Conservation (phyloP, 176 grass and related monocot species). For the Aechmea fasciata region DNA sequence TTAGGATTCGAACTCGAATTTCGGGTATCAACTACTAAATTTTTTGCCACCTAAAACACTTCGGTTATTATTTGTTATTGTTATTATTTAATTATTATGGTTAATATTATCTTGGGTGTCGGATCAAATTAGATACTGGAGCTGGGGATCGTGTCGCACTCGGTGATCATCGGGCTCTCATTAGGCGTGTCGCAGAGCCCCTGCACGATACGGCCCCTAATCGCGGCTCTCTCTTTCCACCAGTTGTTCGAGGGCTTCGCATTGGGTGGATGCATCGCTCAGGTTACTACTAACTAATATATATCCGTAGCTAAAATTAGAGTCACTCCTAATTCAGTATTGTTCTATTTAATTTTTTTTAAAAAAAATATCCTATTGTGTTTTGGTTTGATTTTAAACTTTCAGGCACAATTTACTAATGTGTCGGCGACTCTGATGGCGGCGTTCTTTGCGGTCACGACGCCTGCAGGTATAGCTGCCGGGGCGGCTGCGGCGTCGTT, state of each 20-base stretch:
- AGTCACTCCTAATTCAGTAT: too few relatives aligned
- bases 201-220: constrained; percentile 57
- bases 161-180: constrained; percentile 57
- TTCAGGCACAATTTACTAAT: constrained; percentile 47
- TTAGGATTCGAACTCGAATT: too few relatives aligned
- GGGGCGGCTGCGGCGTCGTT: constrained; percentile 55
- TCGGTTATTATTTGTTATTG: neutral
- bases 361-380: too few relatives aligned
- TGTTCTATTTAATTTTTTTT: too few relatives aligned
- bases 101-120: neutral
- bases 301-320: too few relatives aligned
- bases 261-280: constrained; percentile 57
- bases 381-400: neutral
- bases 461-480: constrained; percentile 59
- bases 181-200: constrained; percentile 55
- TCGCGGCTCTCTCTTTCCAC: constrained; percentile 67
- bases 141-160: constrained; percentile 73
- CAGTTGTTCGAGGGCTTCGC: constrained; percentile 80
- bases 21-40: too few relatives aligned
- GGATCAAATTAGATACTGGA: constrained; percentile 37
- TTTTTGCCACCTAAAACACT: too few relatives aligned
- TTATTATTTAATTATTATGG: too few relatives aligned
- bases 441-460: constrained; percentile 79
- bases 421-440: constrained; percentile 46
- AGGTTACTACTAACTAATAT: constrained; percentile 2